A percentile compares a stretch with the other conserved stretches of the same genome.
These are phyloP conservation scores for Lichina pygmaea DNA, from an alignment of 495 filamentous ascomycete species.

Conservation along the genomic window DNA sequence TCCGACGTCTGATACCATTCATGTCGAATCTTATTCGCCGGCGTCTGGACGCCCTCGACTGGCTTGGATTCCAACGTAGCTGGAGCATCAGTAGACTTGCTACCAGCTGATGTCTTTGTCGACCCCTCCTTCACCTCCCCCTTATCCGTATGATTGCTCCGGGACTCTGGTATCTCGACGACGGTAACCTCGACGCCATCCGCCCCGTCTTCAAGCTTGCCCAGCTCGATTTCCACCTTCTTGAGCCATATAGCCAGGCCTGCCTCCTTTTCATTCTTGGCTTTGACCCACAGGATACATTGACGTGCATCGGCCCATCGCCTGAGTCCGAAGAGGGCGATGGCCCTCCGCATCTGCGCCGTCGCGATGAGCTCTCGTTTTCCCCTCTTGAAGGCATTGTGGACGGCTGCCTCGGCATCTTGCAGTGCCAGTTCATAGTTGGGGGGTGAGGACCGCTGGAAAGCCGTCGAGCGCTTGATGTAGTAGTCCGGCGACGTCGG, in stretches of 20 bases:
- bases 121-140: constrained; percentile 3
- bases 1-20: constrained; percentile 57
- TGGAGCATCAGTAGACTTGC: not conserved
- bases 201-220: constrained; percentile 18
- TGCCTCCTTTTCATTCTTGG: constrained; percentile 17
- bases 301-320: constrained; percentile 52
- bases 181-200: constrained; percentile 35
- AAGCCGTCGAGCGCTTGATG: constrained; percentile 64
- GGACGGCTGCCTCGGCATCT: constrained; percentile 59
- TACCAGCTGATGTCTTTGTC: not conserved
- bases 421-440: constrained; percentile 30
- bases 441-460: constrained; percentile 33
- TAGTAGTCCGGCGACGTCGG: constrained; percentile 59
- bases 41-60: constrained; percentile 16
- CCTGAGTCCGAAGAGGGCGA: constrained; percentile 42
- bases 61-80: not conserved
- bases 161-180: constrained; percentile 31
- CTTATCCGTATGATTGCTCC: constrained; percentile 5
- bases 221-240: constrained; percentile 23
- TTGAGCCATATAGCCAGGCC: constrained; percentile 32
- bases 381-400: constrained; percentile 39
- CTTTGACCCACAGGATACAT: constrained; percentile 26
- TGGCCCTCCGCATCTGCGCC: constrained; percentile 56
- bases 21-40: constrained; percentile 37
- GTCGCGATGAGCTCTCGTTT: constrained; percentile 56